A percentile compares a stretch with the other conserved stretches of the same genome.
These are phyloP conservation scores for Polytolypa hystricis DNA, from an alignment of 2,329 filamentous ascomycete species.

Conservation along the genomic window DNA sequence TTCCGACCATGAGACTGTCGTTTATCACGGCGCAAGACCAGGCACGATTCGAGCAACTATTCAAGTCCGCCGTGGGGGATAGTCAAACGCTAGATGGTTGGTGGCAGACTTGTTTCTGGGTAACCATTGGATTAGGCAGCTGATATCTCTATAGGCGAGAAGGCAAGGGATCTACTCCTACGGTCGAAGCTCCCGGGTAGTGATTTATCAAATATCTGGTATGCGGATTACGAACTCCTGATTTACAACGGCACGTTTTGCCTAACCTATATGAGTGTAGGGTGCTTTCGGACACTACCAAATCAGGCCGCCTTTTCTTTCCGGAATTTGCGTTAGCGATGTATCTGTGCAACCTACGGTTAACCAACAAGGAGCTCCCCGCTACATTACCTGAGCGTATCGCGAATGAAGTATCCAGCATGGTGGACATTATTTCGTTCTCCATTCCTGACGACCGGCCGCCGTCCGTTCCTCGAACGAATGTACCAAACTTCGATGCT, in stretches of 20 bases:
- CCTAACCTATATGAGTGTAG: constrained; percentile 34
- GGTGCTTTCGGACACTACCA: constrained; percentile 89
- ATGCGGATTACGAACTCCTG: constrained; percentile 17
- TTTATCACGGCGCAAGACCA: constrained; percentile 95
- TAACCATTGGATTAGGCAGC: constrained; percentile 4
- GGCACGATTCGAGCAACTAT: constrained; percentile 92
- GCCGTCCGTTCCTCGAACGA: constrained; percentile 44
- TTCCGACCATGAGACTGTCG: constrained; percentile 85
- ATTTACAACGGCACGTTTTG: background rate
- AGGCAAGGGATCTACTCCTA: constrained; percentile 78
- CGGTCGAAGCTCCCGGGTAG: constrained; percentile 81
- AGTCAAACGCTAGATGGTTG: constrained; percentile 69
- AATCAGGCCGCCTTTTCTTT: constrained; percentile 90
- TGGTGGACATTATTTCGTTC: constrained; percentile 99
- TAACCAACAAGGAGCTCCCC: constrained; percentile 78
- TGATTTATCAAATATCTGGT: constrained; percentile 88
- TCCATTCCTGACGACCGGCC: constrained; percentile 65
- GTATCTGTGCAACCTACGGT: constrained; percentile 92
- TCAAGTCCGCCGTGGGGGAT: constrained; percentile 86
- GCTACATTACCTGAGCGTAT: constrained; percentile 67
- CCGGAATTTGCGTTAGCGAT: constrained; percentile 95
- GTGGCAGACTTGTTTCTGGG: constrained; percentile 5
- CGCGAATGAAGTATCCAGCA: constrained; percentile 94
- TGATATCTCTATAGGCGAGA: constrained; percentile 46
- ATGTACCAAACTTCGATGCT: constrained; percentile 60